These are phyloP conservation scores for Cucurbita moschata DNA, from an alignment of 306 rosid species.

Conservation along the genomic window DNA sequence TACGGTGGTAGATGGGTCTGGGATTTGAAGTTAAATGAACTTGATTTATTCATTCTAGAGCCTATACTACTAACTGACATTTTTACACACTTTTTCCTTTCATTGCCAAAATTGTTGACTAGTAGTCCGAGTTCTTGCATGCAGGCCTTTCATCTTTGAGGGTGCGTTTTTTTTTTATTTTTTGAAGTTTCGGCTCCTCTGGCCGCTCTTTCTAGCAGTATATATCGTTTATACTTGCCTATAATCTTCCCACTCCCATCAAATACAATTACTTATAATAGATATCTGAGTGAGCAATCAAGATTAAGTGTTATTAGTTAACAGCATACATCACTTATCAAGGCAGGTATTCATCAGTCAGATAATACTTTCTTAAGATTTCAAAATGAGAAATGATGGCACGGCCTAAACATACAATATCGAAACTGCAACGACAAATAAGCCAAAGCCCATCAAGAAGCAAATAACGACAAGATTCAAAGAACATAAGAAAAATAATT, in stretches of 20 bases:
- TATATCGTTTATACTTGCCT: neutral
- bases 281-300: neutral
- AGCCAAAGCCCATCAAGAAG: neutral
- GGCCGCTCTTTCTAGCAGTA: neutral
- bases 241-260: neutral
- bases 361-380: neutral
- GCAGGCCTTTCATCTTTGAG: neutral
- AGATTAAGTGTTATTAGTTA: neutral
- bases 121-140: neutral
- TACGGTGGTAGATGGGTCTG: neutral
- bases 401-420: neutral
- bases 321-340: neutral
- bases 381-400: neutral
- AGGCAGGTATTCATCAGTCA: neutral
- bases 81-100: neutral
- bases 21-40: neutral
- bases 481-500: constrained; percentile 7
- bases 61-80: neutral
- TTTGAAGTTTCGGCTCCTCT: neutral
- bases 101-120: neutral
- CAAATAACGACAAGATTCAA: neutral
- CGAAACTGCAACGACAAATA: neutral
- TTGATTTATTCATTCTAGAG: neutral
- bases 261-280: neutral
- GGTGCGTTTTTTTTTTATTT: neutral